Conservation (phyloP, 2,329 filamentous ascomycete genomes). For the Penicillium crustosum region DNA sequence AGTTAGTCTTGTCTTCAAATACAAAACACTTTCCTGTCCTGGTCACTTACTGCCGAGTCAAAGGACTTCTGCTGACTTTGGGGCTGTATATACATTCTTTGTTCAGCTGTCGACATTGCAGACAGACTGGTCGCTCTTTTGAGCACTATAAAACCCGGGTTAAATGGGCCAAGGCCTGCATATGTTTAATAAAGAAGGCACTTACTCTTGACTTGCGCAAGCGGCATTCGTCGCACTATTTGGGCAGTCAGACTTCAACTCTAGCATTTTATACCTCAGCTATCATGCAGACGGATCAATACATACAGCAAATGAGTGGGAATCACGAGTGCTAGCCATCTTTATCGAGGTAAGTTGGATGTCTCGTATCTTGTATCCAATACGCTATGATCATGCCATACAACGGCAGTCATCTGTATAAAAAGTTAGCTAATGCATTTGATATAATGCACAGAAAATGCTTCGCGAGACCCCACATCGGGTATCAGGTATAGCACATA, state of each 20-base stretch:
- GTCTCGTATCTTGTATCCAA: slow-evolving; percentile 26
- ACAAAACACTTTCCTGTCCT: neutral
- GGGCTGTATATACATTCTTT: slow-evolving; percentile 46
- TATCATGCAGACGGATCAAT: neutral
- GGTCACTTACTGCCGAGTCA: slow-evolving; percentile 42
- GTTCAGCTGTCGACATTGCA: slow-evolving; percentile 41
- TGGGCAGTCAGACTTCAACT: slow-evolving; percentile 1
- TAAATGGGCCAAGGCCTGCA: neutral
- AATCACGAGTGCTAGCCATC: slow-evolving; percentile 43
- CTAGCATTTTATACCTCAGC: slow-evolving; percentile 4
- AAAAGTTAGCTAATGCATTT: slow-evolving; percentile 21
- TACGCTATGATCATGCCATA: slow-evolving; percentile 34
- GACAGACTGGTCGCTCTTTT: slow-evolving; percentile 43
- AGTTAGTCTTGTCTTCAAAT: slow-evolving; percentile 14
- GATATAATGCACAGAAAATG: neutral
- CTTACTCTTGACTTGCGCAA: slow-evolving; percentile 42
- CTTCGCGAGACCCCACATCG: neutral
- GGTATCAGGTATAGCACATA: slow-evolving; percentile 3
- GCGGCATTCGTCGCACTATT: slow-evolving; percentile 43
- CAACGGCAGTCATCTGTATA: slow-evolving; percentile 34
- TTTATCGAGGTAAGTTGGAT: slow-evolving; percentile 29
- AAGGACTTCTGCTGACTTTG: slow-evolving; percentile 42
- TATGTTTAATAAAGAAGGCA: neutral
- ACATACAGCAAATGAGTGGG: slow-evolving; percentile 44
- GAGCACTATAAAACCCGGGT: slow-evolving; percentile 36